Conservation (phyloP, 805 yeast genomes). For the Yamadazyma philogaea region DNA sequence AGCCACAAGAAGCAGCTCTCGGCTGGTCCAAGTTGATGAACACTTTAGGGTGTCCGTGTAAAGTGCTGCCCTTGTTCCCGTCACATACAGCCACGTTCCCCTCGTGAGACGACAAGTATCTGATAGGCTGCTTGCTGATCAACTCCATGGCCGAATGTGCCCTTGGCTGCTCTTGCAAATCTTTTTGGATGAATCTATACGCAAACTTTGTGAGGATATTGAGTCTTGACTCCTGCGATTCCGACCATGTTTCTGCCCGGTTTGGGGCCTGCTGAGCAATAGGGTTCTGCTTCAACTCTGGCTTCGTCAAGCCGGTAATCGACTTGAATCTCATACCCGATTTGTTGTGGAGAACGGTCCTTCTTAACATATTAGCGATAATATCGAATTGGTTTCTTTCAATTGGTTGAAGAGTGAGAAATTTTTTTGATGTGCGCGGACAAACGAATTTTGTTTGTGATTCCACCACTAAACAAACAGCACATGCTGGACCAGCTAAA, state of each 20-base stretch:
- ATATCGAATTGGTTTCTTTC: slow-evolving; percentile 6
- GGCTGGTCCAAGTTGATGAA: slow-evolving; percentile 79
- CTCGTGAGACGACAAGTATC: slow-evolving; percentile 49
- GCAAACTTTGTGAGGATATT: slow-evolving; percentile 54
- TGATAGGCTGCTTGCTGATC: slow-evolving; percentile 69
- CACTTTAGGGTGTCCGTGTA: slow-evolving; percentile 82
- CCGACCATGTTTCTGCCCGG: slow-evolving; percentile 67
- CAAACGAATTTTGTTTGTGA: no score
- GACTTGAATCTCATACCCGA: slow-evolving; percentile 10
- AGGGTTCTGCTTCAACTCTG: slow-evolving; percentile 21
- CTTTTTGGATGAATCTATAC: slow-evolving; percentile 65
- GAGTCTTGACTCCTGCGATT: slow-evolving; percentile 58
- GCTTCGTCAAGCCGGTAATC: slow-evolving; percentile 23
- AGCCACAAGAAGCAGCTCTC: slow-evolving; percentile 69
- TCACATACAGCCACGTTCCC: slow-evolving; percentile 74
- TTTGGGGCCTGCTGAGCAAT: slow-evolving; percentile 73
- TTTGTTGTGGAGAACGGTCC: slow-evolving; percentile 4
- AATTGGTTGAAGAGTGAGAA: slow-evolving; percentile 7
- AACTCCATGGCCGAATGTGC: slow-evolving; percentile 84
- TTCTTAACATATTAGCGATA: slow-evolving; percentile 12
- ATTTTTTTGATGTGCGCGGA: neutral
- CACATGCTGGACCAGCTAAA: no score
- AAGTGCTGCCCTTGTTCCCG: slow-evolving; percentile 65
- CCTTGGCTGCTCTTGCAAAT: slow-evolving; percentile 65
- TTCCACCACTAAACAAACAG: no score